Evolutionary conservation across 2,329 filamentous ascomycete genomes (phyloP).

Genomic region (Torrubiella hemipterigena): DNA sequence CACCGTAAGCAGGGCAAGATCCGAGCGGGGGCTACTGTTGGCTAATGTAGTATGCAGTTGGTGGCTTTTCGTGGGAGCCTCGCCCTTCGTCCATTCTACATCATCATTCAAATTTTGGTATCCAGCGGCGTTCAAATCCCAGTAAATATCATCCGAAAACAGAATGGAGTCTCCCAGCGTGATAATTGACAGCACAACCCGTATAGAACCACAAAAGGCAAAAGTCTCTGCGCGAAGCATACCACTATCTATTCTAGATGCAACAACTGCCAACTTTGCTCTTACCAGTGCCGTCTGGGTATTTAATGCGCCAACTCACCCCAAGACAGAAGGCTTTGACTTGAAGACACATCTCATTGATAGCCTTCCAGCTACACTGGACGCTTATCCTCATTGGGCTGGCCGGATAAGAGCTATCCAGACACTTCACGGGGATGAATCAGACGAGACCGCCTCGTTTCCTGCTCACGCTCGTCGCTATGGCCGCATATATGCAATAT

Average conservation of each 20-base stretch:
- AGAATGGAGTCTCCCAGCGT: no score
- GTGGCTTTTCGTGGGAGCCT: no score
- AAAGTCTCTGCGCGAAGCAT: no score
- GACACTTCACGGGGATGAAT: slow-evolving; percentile 5
- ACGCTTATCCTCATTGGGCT: slow-evolving; percentile 10
- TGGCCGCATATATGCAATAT: slow-evolving; percentile 11
- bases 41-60: no score
- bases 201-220: no score
- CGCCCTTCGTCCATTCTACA: no score
- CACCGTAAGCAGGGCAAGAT: no score
- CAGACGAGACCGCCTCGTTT: slow-evolving; percentile 6
- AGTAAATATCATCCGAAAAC: no score
- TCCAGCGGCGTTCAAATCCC: no score
- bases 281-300: slow-evolving; percentile 12
- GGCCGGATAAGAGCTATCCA: slow-evolving; percentile 10
- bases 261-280: slow-evolving; percentile 12
- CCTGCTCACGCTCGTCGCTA: slow-evolving; percentile 11
- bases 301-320: slow-evolving; percentile 4
- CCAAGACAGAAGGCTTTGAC: not conserved
- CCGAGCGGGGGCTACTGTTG: no score
- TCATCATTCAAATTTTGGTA: no score
- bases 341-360: not conserved
- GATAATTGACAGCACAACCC: no score
- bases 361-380: slow-evolving; percentile 6
- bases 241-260: slow-evolving; percentile 12